Evolutionary conservation across 805 yeast genomes (phyloP).

Genomic region (Hanseniaspora guilliermondii): DNA sequence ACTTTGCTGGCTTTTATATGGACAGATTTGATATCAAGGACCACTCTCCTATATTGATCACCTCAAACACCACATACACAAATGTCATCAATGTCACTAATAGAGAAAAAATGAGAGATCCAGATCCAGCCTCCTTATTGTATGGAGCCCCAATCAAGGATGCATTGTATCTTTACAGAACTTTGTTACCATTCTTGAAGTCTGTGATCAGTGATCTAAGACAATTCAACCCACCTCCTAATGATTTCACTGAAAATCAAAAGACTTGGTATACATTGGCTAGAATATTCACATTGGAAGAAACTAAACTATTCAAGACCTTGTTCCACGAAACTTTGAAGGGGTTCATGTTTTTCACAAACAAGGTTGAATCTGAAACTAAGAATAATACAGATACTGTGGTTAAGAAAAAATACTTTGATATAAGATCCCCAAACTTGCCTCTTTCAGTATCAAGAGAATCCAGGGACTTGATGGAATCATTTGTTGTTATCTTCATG

Average conservation of each 20-base stretch:
- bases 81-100: conserved; percentile 7
- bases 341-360: conserved; percentile 67
- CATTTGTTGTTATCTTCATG: conserved; percentile 82
- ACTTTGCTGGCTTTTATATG: conserved; percentile 18
- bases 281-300: conserved; percentile 71
- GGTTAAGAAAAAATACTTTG: conserved; percentile 32
- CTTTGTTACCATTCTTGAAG: conserved; percentile 78
- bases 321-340: conserved; percentile 74
- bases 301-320: conserved; percentile 59
- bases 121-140: conserved; percentile 6
- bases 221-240: conserved; percentile 75
- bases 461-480: conserved; percentile 91
- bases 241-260: conserved; percentile 35
- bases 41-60: conserved; percentile 47
- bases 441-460: conserved; percentile 84
- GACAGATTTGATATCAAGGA: conserved; percentile 38
- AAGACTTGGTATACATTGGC: conserved; percentile 77
- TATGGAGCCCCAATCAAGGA: conserved; percentile 61
- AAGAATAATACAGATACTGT: neutral
- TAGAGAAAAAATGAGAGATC: conserved; percentile 11
- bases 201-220: conserved; percentile 82
- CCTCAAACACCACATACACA: conserved; percentile 33
- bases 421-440: conserved; percentile 64
- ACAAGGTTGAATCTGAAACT: conserved; percentile 21
- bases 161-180: conserved; percentile 75